Percentiles rank a stretch among this genome's conserved stretches.
Evolutionary conservation across 176 grass and related monocot genomes (phyloP).

Genomic region (Thinopyrum elongatum): DNA sequence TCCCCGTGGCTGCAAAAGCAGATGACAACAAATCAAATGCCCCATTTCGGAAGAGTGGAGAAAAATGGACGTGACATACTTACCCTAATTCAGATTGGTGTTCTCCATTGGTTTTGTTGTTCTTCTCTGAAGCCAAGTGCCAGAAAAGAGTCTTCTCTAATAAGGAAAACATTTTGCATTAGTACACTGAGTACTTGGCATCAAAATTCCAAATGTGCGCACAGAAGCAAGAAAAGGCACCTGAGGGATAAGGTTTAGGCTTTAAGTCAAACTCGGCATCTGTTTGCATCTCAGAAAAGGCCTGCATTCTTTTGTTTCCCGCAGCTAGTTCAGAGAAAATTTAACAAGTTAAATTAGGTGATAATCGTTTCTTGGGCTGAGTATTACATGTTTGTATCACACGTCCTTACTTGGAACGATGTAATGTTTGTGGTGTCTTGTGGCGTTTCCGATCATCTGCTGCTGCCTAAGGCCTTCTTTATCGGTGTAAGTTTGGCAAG

Average conservation of each 20-base stretch:
- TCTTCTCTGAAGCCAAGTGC: slow-evolving; percentile 85
- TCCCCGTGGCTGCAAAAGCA: slow-evolving; percentile 57
- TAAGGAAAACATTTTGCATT: slow-evolving; percentile 10
- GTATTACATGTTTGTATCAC: slow-evolving; percentile 12
- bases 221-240: slow-evolving; percentile 39
- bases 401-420: slow-evolving; percentile 66
- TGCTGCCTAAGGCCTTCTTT: slow-evolving; percentile 95
- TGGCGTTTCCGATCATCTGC: slow-evolving; percentile 44
- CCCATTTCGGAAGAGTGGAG: neutral
- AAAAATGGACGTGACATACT: slow-evolving; percentile 27
- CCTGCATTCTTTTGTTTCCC: slow-evolving; percentile 47
- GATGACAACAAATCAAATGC: slow-evolving; percentile 19
- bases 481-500: slow-evolving; percentile 87
- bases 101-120: slow-evolving; percentile 45
- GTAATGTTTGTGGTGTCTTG: slow-evolving; percentile 90
- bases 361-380: neutral
- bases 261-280: slow-evolving; percentile 47
- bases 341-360: slow-evolving; percentile 18
- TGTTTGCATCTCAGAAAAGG: slow-evolving; percentile 46
- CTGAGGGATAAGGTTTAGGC: slow-evolving; percentile 65
- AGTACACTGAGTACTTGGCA: slow-evolving; percentile 12
- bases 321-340: slow-evolving; percentile 42
- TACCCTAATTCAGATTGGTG: slow-evolving; percentile 44
- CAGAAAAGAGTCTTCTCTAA: slow-evolving; percentile 92
- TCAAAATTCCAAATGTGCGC: slow-evolving; percentile 20